Base-by-base conservation (phyloP, 1,284 basidiomycete species). In the Cryptococcus sp. region DNA sequence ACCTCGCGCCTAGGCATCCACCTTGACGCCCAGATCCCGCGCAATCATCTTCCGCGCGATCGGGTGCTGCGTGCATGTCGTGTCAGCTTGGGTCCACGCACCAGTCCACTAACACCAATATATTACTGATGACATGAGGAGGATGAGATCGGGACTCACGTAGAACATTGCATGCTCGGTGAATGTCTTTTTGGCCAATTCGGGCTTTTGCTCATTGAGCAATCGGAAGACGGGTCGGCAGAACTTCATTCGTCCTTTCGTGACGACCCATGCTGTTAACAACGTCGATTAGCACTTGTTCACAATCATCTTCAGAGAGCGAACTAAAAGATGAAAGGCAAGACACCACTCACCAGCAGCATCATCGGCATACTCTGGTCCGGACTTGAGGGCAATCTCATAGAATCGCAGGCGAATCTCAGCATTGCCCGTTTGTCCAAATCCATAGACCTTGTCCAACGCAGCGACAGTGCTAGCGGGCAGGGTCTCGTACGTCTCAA, bases 391-490 rank as follows among this genome's bases (percentile, higher is more conserved):
- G 0, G 81, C 81, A 15, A 82, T 73, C 64, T 79, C 75, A 62
- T 78, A 82, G 75, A 82, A 83, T 44, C 81, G 66, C n/a, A 82
- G 67, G 47, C 75, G 69, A 50, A 82, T 78, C 66, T 83, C 82
- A 2, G 78, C 77, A 62, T 82, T 82, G 46, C 75, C 76, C 1
- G 72, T 74, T 50, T 72, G 65, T 57, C 74, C 68, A 42, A 83
- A 71, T 1, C 53, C 69, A 67, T 83, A 83, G 19, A 71, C 56
- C 56, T 80, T 69, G 62, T 81, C 81, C 13, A 83, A 72, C 5
- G 63, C 60, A 35, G 68, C 56, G 20, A 80, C 73, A 3, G 74
- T 65, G 1, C 67, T 62, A 0, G 71, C 61, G 5, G 77, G 69
- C 41, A 80, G 70, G 11, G 74, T 59, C 5, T 68, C 59, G n/a